Base-by-base conservation (phyloP, 495 filamentous ascomycete genomes). In the Podospora sp. region DNA sequence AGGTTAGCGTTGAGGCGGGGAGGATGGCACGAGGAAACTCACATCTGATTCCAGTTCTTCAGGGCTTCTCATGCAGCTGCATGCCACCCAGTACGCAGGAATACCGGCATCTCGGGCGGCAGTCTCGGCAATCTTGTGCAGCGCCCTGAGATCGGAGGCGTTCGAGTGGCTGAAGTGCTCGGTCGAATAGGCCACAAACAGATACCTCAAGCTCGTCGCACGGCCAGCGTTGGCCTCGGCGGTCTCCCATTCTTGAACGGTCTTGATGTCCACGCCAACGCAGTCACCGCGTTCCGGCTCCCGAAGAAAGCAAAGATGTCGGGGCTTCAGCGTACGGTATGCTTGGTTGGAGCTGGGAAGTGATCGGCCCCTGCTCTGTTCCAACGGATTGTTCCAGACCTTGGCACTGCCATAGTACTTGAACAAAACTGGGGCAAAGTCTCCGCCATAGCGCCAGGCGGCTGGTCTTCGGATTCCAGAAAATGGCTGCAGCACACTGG, bases 21-120 rank as follows among this genome's bases (percentile, higher is more conserved):
- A 53, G 7, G 51, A 6, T 20, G 20, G 51, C 11, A 3, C 6
- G 8, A 20, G 11, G 51, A 20, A 53, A 29, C 56, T 12, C 27
- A 60, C 56, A 60, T 60, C 56, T 1, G 27, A 26, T n/a, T 60
- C 56, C 18, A 60, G 27, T 8, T 60, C 56, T 27, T 60, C 27
- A n/a, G 56, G 56, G 27, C 27, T 35, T 27, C 27, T 26, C 56
- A 60, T 60, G 27, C 56, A 60, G 56, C 56, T 60, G 56, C 24
- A 26, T 24, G 56, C 56, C 9, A 60, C 56, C 56, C 56, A 60
- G n/a, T 60, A 60, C 56, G 56, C 56, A 27, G 56, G 56, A 29
- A 60, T 21, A 6, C 27, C 27, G 1, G 27, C 24, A n/a, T 26
- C 25, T 26, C 56, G 24, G 1, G 56, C 56, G 7, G 56, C 56